Conservation (phyloP, 192 early-diverging fungal species). For the Coemansia sp. region DNA sequence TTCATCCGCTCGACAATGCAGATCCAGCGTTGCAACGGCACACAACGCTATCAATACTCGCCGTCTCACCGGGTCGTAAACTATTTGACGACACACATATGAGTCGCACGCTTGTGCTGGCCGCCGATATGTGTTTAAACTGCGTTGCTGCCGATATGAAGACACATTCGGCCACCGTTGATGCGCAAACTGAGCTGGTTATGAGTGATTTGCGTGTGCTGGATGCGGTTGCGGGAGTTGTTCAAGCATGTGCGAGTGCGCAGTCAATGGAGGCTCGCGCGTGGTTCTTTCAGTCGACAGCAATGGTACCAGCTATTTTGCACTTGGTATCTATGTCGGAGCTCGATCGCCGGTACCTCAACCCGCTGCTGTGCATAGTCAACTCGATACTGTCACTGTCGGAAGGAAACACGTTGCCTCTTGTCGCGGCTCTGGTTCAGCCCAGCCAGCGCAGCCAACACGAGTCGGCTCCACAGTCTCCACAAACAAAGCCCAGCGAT, state of each 20-base stretch:
- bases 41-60: slow-evolving; percentile 15
- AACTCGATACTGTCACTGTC: slow-evolving; percentile 1
- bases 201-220: slow-evolving; percentile 25
- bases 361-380: slow-evolving; percentile 21
- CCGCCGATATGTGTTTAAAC: slow-evolving; percentile 37
- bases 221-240: slow-evolving; percentile 16
- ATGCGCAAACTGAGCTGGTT: neutral
- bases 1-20: slow-evolving; percentile 5
- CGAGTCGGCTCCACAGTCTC: neutral
- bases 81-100: slow-evolving; percentile 44
- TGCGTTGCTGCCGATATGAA: slow-evolving; percentile 18
- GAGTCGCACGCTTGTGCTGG: slow-evolving; percentile 30
- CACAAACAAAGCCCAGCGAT: too few species aligned
- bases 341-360: slow-evolving; percentile 31
- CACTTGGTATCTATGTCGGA: slow-evolving; percentile 24
- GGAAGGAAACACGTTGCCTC: neutral
- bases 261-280: neutral
- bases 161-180: neutral
- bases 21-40: too few species aligned
- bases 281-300: slow-evolving; percentile 15
- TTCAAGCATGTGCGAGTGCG: slow-evolving; percentile 11
- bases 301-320: slow-evolving; percentile 17
- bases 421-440: neutral
- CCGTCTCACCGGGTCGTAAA: slow-evolving; percentile 25
- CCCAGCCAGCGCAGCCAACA: neutral